Conservation (phyloP, 163 green algal species). For the Chlamydomonas reinhardtii region DNA sequence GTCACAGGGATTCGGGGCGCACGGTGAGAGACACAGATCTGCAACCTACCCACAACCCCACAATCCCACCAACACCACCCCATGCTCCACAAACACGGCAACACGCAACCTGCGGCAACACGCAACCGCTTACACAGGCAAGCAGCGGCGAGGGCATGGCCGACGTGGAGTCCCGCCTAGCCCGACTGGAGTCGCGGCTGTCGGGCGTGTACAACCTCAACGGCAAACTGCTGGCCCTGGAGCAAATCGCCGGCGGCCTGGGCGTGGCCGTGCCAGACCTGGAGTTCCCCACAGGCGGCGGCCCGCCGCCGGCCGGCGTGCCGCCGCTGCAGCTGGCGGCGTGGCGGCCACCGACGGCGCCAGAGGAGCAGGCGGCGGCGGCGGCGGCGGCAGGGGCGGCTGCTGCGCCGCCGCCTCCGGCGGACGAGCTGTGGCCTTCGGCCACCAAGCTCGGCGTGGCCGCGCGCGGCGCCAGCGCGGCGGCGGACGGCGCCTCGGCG, state of each 20-base stretch:
- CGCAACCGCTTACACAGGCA: no score
- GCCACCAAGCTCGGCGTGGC: not conserved
- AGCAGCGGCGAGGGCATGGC: not conserved
- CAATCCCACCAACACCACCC: no score
- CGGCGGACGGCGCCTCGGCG: no score
- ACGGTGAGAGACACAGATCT: no score
- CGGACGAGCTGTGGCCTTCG: not conserved
- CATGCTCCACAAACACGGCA: no score
- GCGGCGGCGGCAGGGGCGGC: not conserved
- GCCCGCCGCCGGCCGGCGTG: not conserved
- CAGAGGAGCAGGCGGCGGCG: not conserved
- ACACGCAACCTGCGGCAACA: no score
- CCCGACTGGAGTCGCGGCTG: conserved; percentile 45
- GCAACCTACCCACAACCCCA: no score
- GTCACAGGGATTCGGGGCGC: no score
- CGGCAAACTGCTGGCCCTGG: conserved; percentile 55
- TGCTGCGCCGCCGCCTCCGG: not conserved
- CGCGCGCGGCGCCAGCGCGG: no score
- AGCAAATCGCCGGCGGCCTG: conserved; percentile 49
- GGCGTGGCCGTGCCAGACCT: conserved; percentile 50
- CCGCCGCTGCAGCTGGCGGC: not conserved
- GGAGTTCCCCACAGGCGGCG: conserved; percentile 41
- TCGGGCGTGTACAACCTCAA: conserved; percentile 55
- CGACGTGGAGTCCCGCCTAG: conserved; percentile 38
- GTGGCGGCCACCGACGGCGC: conserved; percentile 12